A percentile compares a stretch with the other conserved stretches of the same genome.
Evolutionary conservation across 2,329 filamentous ascomycete genomes (phyloP).

Genomic region (Cephalotrichum gorgonifer): DNA sequence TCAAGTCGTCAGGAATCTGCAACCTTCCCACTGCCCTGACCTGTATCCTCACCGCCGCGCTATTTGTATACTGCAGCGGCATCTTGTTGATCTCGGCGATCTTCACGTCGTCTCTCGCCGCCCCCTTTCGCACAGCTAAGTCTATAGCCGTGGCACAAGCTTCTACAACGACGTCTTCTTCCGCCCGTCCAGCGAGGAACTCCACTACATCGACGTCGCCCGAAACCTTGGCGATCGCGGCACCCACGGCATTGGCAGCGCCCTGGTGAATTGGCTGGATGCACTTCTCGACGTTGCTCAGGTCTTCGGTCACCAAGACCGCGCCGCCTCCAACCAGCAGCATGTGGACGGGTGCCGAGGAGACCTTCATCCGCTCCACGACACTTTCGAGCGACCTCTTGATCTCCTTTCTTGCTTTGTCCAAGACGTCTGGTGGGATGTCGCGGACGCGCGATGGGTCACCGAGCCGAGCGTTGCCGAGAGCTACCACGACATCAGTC

Average conservation of each 20-base stretch:
- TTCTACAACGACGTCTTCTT: neutral
- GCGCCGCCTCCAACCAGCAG: slow-evolving; percentile 55
- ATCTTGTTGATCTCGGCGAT: no score
- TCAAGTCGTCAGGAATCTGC: no score
- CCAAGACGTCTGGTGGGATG: slow-evolving; percentile 17
- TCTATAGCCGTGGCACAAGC: no score
- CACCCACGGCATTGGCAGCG: slow-evolving; percentile 56
- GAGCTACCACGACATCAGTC: slow-evolving; percentile 39
- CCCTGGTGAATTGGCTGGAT: slow-evolving; percentile 45
- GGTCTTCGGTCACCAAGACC: slow-evolving; percentile 41
- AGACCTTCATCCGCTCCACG: slow-evolving; percentile 54
- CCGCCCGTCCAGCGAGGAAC: slow-evolving; percentile 1
- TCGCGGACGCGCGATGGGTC: neutral
- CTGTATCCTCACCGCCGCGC: no score
- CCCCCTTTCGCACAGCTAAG: neutral
- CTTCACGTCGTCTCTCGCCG: neutral
- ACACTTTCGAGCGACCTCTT: slow-evolving; percentile 41
- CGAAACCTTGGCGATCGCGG: slow-evolving; percentile 39
- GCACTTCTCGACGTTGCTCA: slow-evolving; percentile 44
- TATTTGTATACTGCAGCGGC: no score
- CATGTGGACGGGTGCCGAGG: slow-evolving; percentile 45
- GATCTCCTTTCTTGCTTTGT: slow-evolving; percentile 15
- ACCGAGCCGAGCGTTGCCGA: neutral
- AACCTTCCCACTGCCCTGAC: no score
- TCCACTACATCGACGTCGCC: neutral